Conservation (phyloP, 2,329 filamentous ascomycete species). For the Colletotrichum lentis region DNA sequence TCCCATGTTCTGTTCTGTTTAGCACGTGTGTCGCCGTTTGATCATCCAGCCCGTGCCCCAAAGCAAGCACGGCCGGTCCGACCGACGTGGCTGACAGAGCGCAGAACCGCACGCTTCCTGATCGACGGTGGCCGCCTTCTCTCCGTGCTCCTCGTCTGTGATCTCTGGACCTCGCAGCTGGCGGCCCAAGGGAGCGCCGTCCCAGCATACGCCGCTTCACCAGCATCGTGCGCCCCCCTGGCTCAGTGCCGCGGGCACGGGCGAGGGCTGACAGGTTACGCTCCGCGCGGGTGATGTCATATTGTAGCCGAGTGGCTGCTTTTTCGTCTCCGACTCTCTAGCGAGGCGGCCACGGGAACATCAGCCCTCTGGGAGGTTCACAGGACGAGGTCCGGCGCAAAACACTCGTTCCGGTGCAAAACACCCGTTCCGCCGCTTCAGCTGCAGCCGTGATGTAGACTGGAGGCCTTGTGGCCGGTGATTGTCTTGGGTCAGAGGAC, state of each 20-base stretch:
- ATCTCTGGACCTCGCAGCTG: not conserved
- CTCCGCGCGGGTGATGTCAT: slow-evolving; percentile 6
- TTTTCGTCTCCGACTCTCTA: not conserved
- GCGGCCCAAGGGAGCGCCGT: not conserved
- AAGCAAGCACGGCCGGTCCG: not conserved
- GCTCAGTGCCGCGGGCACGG: not conserved
- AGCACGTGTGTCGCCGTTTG: slow-evolving; percentile 16
- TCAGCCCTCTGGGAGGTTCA: not conserved
- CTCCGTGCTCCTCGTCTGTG: not conserved
- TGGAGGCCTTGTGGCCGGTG: not conserved
- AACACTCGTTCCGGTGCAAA: not conserved
- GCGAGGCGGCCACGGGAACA: not conserved
- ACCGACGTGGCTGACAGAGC: not conserved
- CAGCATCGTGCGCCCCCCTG: slow-evolving; percentile 2
- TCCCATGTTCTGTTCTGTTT: slow-evolving; percentile 13
- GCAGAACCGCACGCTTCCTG: not conserved
- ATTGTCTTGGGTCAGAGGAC: slow-evolving; percentile 12
- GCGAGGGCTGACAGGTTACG: slow-evolving; percentile 7
- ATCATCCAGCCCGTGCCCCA: not conserved
- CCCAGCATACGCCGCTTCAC: slow-evolving; percentile 11
- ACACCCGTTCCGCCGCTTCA: not conserved
- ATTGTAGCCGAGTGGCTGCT: slow-evolving; percentile 8
- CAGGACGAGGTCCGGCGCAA: not conserved
- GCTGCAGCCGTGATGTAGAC: not conserved
- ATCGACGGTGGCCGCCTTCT: not conserved